Base-by-base conservation (phyloP, 257 asterid species). In the Solanum corneliomulleri region DNA sequence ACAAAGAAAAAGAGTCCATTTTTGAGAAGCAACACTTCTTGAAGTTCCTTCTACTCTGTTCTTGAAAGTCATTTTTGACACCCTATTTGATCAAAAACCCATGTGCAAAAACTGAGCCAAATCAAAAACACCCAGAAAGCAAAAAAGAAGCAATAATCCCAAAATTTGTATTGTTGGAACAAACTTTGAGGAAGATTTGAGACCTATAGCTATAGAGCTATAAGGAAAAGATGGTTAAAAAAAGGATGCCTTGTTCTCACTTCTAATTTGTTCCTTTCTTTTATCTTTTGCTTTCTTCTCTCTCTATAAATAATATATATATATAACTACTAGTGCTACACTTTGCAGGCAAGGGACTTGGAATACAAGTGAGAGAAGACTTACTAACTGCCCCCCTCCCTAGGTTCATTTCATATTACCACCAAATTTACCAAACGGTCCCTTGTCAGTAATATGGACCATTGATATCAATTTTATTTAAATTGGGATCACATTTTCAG, bases 331-430 rank as follows among this genome's bases (percentile, higher is more conserved):
- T 78, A 66, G 87, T 44, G 85, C 91, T 84, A 94, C 95, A 88
- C 98, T 96, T 94, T 92, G 97, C 96, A 94, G 98, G 94, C 93
- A 96, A 95, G 98, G 96, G 91, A 95, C 95, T 92, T 92, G 92
- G 84, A 92, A 88, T 89, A 89, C 82, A 95, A 94, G 97, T 91
- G 97, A 94, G 96, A 88, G 93, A 85, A 92, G 98, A 90, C 93
- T 90, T 86, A 58, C 88, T 82, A 92, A 90, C 94, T 88, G 96
- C 87, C 89, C 87, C 89, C 88, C 64, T 56, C 64, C 11, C 64
- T 33, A 58, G 74, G 77, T 85, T 58, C 27, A 77, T 77, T 85
- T 68, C 29, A 70, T 80, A 82, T 58, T n/a, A 62, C 70, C n/a
- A 35, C 90, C 86, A 16, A 89, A 90, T 88, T 93, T 93, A 90